Base-by-base conservation (phyloP, 2,329 filamentous ascomycete genomes). In the Monilinia aucupariae region DNA sequence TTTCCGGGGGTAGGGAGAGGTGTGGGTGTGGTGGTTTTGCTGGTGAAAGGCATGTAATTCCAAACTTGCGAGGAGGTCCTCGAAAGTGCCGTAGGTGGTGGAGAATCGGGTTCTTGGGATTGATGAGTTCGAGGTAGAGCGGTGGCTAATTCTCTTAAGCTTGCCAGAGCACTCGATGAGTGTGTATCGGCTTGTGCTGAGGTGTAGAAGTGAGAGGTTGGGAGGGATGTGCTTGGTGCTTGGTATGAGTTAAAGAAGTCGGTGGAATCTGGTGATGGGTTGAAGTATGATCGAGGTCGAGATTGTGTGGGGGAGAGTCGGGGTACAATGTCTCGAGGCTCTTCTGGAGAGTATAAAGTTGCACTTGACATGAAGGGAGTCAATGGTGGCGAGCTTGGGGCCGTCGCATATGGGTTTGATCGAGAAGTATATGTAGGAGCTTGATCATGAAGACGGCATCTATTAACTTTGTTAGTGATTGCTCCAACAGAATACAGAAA, bases 281-380 rank as follows among this genome's bases (percentile, higher is more conserved):
- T 67, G 83, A 82, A 67, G 81, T 83, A 82, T 76, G 73, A 83
- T 76, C 72, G 79, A 80, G 59, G 83, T 81, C 76, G 81, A 50
- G 83, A 83, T 64, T 84, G 80, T 20, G 85, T 87, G 15, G 85
- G 85, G 13, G 84, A 85, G 43, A 84, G 84, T 65, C 83, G 82
- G 56, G 85, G 85, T 67, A 87, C 80, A 68, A 87, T 87, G 72
- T 87, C 85, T 69, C 80, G 82, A 70, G 85, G 83, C 59, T 79
- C 76, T 64, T 79, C 75, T 51, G 75, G 78, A 9, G 76, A 61
- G 34, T 63, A 51, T 32, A 61, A 37, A 66, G 77, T 77, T 32
- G 81, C 76, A 65, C 80, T 76, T 68, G 75, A 76, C 63, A 69
- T 59, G 34, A 67, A 70, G 15, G 71, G 69, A 1, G 70, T 66